These are phyloP conservation scores for Pichia sp. DNA, from an alignment of 1,139 yeast genomes.

Conservation along the genomic window DNA sequence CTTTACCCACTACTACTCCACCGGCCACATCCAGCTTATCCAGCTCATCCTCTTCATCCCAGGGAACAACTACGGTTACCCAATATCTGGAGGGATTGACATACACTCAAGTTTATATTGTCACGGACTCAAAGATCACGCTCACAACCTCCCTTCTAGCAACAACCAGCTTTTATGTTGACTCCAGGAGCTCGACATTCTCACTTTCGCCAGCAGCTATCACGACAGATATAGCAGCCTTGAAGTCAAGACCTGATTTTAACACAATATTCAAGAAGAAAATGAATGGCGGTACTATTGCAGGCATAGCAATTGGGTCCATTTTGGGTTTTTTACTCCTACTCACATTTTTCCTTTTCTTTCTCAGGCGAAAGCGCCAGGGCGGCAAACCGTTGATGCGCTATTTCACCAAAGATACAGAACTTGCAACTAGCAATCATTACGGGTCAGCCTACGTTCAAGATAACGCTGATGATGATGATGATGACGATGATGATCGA, in stretches of 20 bases:
- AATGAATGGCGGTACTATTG: slow-evolving; percentile 35
- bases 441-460: not conserved
- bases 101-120: slow-evolving; percentile 39
- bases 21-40: not conserved
- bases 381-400: not conserved
- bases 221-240: slow-evolving; percentile 25
- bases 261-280: not conserved
- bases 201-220: slow-evolving; percentile 28
- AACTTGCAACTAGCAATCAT: not conserved
- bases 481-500: not conserved
- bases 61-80: slow-evolving; percentile 15
- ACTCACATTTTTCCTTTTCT: slow-evolving; percentile 22
- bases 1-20: not conserved
- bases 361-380: slow-evolving; percentile 18
- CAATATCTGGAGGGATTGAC: slow-evolving; percentile 17
- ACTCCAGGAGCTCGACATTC: slow-evolving; percentile 22
- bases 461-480: not conserved
- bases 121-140: slow-evolving; percentile 38
- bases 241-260: slow-evolving; percentile 15
- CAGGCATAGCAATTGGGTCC: slow-evolving; percentile 43
- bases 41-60: not conserved
- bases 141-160: slow-evolving; percentile 35
- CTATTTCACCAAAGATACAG: not conserved
- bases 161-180: slow-evolving; percentile 27
- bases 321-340: slow-evolving; percentile 35